Evolutionary conservation across 2,329 filamentous ascomycete species (phyloP).

Genomic region (Alternaria alternata): DNA sequence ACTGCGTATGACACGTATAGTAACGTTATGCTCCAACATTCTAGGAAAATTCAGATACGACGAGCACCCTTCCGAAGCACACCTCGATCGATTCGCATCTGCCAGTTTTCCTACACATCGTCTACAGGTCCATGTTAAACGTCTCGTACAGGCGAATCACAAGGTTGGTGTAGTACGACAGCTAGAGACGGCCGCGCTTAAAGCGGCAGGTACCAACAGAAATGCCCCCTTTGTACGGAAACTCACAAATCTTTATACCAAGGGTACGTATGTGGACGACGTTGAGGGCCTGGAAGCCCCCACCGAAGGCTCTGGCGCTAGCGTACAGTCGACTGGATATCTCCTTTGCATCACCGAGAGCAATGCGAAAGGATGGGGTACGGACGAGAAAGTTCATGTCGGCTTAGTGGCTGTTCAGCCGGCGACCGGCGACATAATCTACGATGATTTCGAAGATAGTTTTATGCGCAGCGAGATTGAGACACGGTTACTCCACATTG

Average conservation of each 20-base stretch:
- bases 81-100: slow-evolving; percentile 89
- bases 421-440: slow-evolving; percentile 93
- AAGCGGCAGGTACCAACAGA: slow-evolving; percentile 92
- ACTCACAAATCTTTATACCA: slow-evolving; percentile 96
- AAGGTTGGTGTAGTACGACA: slow-evolving; percentile 97
- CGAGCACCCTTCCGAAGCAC: slow-evolving; percentile 83
- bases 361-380: slow-evolving; percentile 79
- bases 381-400: slow-evolving; percentile 91
- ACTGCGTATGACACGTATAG: neutral
- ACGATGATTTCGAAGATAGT: slow-evolving; percentile 94
- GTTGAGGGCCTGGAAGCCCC: slow-evolving; percentile 74
- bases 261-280: slow-evolving; percentile 97
- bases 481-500: slow-evolving; percentile 92
- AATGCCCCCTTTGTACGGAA: slow-evolving; percentile 92
- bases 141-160: slow-evolving; percentile 88
- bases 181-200: slow-evolving; percentile 92
- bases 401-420: slow-evolving; percentile 95
- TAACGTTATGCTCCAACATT: slow-evolving; percentile 80
- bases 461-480: slow-evolving; percentile 98
- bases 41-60: slow-evolving; percentile 85
- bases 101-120: slow-evolving; percentile 95
- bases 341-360: slow-evolving; percentile 90
- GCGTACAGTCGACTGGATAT: slow-evolving; percentile 76
- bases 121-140: slow-evolving; percentile 90
- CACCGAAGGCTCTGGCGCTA: slow-evolving; percentile 60